Evolutionary conservation across 306 rosid genomes (phyloP), one percentile per base, ranked within the genome.

Genomic region (Betula pendula): DNA sequence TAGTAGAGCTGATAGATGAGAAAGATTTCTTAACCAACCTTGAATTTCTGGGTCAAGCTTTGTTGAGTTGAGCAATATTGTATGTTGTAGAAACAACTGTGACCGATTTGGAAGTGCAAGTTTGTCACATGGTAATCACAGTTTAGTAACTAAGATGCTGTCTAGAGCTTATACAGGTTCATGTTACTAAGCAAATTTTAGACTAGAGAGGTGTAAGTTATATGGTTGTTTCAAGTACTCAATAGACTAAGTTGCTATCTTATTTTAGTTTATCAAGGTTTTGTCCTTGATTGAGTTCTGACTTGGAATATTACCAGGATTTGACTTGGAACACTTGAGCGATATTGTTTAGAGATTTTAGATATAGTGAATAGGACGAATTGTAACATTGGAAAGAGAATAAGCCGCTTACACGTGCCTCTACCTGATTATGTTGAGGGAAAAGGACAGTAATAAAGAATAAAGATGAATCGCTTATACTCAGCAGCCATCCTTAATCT

Each of bases 261-360:
- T 27, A 59, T 24, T 27, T 27, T 27, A 13, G 35, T 59, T 59
- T 13, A 59, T 27, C 66, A 59, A 27, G 35, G 66, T 27, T 12
- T 10, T 55, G 29, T 55, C 13, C 66, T 27, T 15, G 4, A 14
- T 59, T 12, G 66, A 59, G 35, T 59, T 27, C 19, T 59, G 38
- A 59, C 66, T 59, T 59, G 66, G 19, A 59, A 59, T 59, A 59
- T 27, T 27, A 59, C 66, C 40, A 27, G 20, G 66, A 59, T 59
- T 24, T 12, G 66, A 59, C 8, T 1, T 59, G 19, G 8, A 59
- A 13, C 16, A 14, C 40, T 59, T 12, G 66, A 55, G 66, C 13
- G 31, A 25, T 59, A 15, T 27, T 12, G 6, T 5, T 27, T 59
- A 27, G 31, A 59, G 40, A 59, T 59, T 27, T 12, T 25, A 12